phyloP scores from a whole-genome alignment of 2,329 filamentous ascomycete genomes.

The Alternaria triticina region DNA sequence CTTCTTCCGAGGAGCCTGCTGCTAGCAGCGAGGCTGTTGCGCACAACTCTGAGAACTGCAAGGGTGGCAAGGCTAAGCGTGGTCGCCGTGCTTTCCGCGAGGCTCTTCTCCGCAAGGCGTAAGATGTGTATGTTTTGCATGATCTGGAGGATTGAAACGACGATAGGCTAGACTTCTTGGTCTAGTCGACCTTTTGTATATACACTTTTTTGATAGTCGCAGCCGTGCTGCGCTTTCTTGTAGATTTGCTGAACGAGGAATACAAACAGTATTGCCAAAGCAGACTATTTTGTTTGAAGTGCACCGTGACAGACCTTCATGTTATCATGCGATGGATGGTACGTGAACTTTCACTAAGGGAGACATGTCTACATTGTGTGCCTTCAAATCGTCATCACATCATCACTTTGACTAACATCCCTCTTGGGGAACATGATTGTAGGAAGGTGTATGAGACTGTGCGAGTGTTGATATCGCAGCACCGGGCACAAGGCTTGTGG shows the following conservation, averaged over 20 bases:
- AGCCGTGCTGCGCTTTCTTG: constrained; percentile 5
- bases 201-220: background rate
- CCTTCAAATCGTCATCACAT: no score
- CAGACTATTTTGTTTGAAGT: no score
- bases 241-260: background rate
- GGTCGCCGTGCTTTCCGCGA: constrained; percentile 10
- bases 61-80: constrained; percentile 1
- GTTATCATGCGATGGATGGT: no score
- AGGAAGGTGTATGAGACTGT: no score
- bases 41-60: constrained; percentile 1
- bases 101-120: background rate
- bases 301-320: no score
- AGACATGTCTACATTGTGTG: no score
- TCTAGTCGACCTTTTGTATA: background rate
- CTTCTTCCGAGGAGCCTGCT: background rate
- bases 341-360: no score
- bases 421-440: no score
- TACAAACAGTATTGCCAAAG: background rate
- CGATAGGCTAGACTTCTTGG: background rate
- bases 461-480: no score
- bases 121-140: background rate
- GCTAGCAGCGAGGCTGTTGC: background rate
- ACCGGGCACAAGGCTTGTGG: no score
- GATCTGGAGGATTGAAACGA: background rate
- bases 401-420: no score